Conservation (phyloP, 78 protist genomes). For the Acrasis kona region DNA sequence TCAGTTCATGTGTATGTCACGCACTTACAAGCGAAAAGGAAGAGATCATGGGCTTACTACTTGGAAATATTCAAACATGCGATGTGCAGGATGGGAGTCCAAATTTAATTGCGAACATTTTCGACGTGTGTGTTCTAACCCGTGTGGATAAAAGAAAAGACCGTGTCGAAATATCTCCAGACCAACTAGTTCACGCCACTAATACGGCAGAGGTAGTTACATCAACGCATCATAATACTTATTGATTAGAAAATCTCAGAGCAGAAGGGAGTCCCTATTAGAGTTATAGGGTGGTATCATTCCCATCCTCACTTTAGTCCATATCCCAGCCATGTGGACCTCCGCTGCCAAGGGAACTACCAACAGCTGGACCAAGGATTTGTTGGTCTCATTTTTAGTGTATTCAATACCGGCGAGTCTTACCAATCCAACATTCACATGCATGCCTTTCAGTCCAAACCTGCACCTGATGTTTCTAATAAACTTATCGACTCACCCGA, state of each 20-base stretch:
- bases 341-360: constrained; percentile 20
- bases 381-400: constrained; percentile 49
- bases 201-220: constrained; percentile 49
- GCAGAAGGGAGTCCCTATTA: constrained; percentile 4
- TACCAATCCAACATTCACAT: background rate
- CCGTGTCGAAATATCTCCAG: constrained; percentile 58
- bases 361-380: constrained; percentile 26
- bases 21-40: constrained; percentile 48
- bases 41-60: constrained; percentile 56
- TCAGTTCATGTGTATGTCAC: constrained; percentile 15
- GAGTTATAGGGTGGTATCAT: constrained; percentile 79
- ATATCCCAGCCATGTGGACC: constrained; percentile 51
- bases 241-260: background rate
- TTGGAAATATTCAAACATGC: constrained; percentile 32
- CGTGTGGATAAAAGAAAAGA: constrained; percentile 29
- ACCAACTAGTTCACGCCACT: constrained; percentile 36
- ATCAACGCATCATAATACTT: too few relatives aligned
- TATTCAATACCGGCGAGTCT: constrained; percentile 22
- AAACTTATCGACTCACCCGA: too few relatives aligned
- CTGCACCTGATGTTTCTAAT: too few relatives aligned
- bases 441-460: background rate
- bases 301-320: constrained; percentile 73
- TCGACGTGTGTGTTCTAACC: background rate
- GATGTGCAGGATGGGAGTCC: background rate
- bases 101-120: background rate